These are phyloP conservation scores for Nemania sp. DNA, from an alignment of 2,329 filamentous ascomycete genomes.

Conservation along the genomic window DNA sequence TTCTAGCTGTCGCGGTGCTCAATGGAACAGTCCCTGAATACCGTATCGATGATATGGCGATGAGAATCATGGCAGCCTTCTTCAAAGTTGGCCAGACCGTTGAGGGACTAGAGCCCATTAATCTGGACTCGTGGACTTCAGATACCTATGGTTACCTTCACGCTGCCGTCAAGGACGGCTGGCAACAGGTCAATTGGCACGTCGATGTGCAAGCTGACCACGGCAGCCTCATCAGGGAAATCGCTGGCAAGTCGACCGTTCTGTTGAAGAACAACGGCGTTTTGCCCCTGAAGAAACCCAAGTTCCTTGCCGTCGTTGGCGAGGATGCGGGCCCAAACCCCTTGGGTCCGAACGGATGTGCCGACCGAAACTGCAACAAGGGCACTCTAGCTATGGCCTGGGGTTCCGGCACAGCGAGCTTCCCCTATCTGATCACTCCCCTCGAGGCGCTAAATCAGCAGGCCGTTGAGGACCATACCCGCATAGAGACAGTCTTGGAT, in stretches of 20 bases:
- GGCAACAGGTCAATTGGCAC: constrained; percentile 75
- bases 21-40: constrained; percentile 89
- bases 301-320: constrained; percentile 76
- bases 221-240: constrained; percentile 71
- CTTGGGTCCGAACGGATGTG: constrained; percentile 78
- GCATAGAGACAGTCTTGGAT: constrained; percentile 69
- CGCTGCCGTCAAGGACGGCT: constrained; percentile 62
- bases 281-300: constrained; percentile 79
- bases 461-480: constrained; percentile 61
- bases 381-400: constrained; percentile 76
- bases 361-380: constrained; percentile 64
- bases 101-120: constrained; percentile 58
- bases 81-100: constrained; percentile 67
- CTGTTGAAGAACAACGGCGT: constrained; percentile 82
- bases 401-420: constrained; percentile 75
- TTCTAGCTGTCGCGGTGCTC: constrained; percentile 69
- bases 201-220: constrained; percentile 84
- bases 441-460: constrained; percentile 69
- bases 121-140: constrained; percentile 86
- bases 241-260: constrained; percentile 80
- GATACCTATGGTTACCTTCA: constrained; percentile 76
- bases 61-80: constrained; percentile 75
- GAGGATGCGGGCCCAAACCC: constrained; percentile 79
- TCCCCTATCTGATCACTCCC: constrained; percentile 77
- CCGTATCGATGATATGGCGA: constrained; percentile 89